Base-by-base conservation (phyloP, 2,329 filamentous ascomycete genomes). In the Xenoacremonium recifei region DNA sequence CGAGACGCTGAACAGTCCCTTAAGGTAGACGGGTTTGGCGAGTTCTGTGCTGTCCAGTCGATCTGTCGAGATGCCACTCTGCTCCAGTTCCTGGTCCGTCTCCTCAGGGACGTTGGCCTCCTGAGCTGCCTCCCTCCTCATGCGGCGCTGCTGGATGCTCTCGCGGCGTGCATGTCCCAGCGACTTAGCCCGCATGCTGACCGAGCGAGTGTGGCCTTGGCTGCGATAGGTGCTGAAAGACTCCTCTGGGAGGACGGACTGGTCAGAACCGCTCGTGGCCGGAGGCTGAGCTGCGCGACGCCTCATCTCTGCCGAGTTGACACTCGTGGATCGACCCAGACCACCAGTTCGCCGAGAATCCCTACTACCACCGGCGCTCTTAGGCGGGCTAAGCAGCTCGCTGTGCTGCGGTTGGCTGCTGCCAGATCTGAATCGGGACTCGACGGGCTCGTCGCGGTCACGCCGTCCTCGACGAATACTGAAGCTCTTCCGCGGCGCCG, bases 1-100 rank as follows among this genome's bases (percentile, higher is more conserved):
- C 4, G 89, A 95, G 40, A 97, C 93, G 58, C 92, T 97, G 70
- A 99, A 97, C 15, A 99, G 76, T 4, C 93, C 93, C 67, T 97
- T 99, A 43, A 99, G 79, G 64, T 87, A 97, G 3, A 97, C 93
- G 0, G 93, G 93, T 64, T 96, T 96, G 39, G 92, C 84, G 47
- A 92, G 80, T 53, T 95, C 89, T 5, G 86, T 83, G 53, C 80
- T 82, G 47, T 81, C 77, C 9, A 84, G 64, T 18, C 78, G 70
- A 30, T 85, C 81, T 2, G 76, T 80, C 7, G 81, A 84, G 20
- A 75, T 65, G 4, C 79, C 78, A 44, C 79, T 83, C 23, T 73
- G 72, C 44, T 82, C 77, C 19, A 89, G 69, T 43, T 96, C 90
- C 36, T 84, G 79, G 59, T 95, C 89, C 0, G 90, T 95, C 68